These are phyloP conservation scores for Cladosporium cucumerinum DNA, from an alignment of 2,329 filamentous ascomycete genomes.

Conservation along the genomic window DNA sequence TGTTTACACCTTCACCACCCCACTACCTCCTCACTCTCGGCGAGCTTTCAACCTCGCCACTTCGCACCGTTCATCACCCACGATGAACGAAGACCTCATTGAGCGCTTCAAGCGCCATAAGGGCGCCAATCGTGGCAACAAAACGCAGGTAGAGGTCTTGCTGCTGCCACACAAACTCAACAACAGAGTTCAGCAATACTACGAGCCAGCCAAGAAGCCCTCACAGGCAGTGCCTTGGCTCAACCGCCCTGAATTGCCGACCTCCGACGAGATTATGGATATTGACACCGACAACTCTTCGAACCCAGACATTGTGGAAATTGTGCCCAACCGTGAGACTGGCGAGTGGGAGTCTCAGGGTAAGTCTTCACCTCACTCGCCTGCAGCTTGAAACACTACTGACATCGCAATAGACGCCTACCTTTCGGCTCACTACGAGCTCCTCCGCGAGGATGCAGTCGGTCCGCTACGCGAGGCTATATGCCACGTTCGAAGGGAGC, in stretches of 20 bases:
- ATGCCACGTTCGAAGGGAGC: slow-evolving; percentile 50
- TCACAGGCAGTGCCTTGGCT: slow-evolving; percentile 31
- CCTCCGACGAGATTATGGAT: slow-evolving; percentile 50
- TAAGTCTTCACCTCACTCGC: background rate
- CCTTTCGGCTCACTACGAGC: slow-evolving; percentile 67
- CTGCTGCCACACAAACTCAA: slow-evolving; percentile 29
- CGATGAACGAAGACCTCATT: slow-evolving; percentile 27
- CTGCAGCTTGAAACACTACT: background rate
- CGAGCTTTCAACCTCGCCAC: background rate
- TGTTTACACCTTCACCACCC: background rate
- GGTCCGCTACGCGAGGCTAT: slow-evolving; percentile 68
- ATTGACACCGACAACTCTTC: slow-evolving; percentile 11
- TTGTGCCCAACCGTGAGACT: slow-evolving; percentile 50
- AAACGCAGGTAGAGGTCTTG: slow-evolving; percentile 17
- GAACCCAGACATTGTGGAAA: slow-evolving; percentile 18
- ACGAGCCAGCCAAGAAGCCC: slow-evolving; percentile 18
- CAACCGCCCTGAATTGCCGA: slow-evolving; percentile 53
- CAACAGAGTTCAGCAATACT: slow-evolving; percentile 27
- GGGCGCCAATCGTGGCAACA: background rate
- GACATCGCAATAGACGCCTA: slow-evolving; percentile 52
- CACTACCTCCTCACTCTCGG: background rate
- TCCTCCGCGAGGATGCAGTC: slow-evolving; percentile 72
- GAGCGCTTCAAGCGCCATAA: slow-evolving; percentile 30
- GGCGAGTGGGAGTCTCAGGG: slow-evolving; percentile 57
- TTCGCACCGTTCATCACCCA: background rate